Evolutionary conservation across 2,329 filamentous ascomycete genomes (phyloP).

Genomic region (Xylaria sp.): DNA sequence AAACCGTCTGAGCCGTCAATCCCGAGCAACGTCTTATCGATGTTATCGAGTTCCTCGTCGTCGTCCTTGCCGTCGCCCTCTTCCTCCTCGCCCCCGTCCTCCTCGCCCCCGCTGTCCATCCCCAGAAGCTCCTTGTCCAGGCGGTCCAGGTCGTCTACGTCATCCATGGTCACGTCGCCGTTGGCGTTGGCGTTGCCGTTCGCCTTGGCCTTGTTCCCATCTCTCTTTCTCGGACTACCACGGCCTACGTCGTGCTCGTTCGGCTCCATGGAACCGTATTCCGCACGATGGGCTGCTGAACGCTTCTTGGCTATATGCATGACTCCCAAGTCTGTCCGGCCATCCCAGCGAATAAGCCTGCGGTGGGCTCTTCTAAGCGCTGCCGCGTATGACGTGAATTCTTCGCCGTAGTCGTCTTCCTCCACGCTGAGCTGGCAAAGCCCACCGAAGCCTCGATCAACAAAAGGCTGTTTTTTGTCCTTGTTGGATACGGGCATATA

Average conservation of each 20-base stretch:
- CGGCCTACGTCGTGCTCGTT: constrained; percentile 34
- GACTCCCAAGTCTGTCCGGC: constrained; percentile 49
- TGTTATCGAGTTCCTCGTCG: constrained; percentile 45
- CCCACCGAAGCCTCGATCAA: constrained; percentile 64
- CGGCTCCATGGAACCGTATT: constrained; percentile 30
- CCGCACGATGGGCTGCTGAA: constrained; percentile 24
- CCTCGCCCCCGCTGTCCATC: constrained; percentile 49
- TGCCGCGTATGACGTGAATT: constrained; percentile 67
- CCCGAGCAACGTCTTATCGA: constrained; percentile 39
- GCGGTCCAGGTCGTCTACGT: constrained; percentile 57
- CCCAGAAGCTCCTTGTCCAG: constrained; percentile 56
- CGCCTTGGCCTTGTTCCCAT: constrained; percentile 30
- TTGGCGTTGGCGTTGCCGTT: constrained; percentile 46
- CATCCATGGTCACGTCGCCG: constrained; percentile 49
- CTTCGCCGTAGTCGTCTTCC: constrained; percentile 76
- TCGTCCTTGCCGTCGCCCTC: constrained; percentile 49
- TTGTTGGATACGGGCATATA: constrained; percentile 35
- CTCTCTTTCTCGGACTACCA: constrained; percentile 36
- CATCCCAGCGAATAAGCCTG: constrained; percentile 71
- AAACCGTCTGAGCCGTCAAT: constrained; percentile 37
- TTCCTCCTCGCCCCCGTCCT: constrained; percentile 39
- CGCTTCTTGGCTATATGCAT: constrained; percentile 50
- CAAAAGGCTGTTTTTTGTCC: constrained; percentile 46
- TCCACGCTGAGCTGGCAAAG: constrained; percentile 65
- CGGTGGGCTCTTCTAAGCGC: constrained; percentile 66